Percentiles rank a stretch among this genome's conserved stretches.
phyloP scores from a whole-genome alignment of 2,329 filamentous ascomycete genomes.

The Penicillium sp. region DNA sequence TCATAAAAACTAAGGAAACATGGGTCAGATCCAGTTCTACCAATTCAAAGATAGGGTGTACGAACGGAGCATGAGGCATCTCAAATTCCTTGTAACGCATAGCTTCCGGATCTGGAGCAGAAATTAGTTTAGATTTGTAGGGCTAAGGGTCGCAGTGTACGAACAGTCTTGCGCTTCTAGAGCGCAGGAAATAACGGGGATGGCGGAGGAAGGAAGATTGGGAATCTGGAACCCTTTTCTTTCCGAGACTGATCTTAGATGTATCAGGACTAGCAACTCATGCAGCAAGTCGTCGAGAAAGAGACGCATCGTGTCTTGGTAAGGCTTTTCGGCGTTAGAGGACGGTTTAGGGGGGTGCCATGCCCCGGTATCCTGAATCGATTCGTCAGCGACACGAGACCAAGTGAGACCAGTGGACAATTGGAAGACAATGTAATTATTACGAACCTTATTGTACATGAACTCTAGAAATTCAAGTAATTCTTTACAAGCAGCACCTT shows the following conservation, averaged over 20 bases:
- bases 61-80: slow-evolving; percentile 26
- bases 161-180: slow-evolving; percentile 36
- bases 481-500: slow-evolving; percentile 52
- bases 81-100: slow-evolving; percentile 28
- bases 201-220: slow-evolving; percentile 34
- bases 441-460: slow-evolving; percentile 41
- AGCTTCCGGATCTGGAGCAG: slow-evolving; percentile 29
- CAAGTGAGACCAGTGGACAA: not conserved
- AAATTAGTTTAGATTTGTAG: slow-evolving; percentile 12
- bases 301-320: slow-evolving; percentile 40
- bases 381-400: slow-evolving; percentile 1
- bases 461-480: slow-evolving; percentile 61
- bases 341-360: slow-evolving; percentile 45
- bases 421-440: not conserved
- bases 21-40: not conserved
- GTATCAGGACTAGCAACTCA: slow-evolving; percentile 56
- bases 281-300: slow-evolving; percentile 60
- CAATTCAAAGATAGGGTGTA: not conserved
- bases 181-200: slow-evolving; percentile 38
- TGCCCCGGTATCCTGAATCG: slow-evolving; percentile 33
- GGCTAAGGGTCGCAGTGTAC: slow-evolving; percentile 11
- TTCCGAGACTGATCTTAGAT: slow-evolving; percentile 41
- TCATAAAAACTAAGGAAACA: slow-evolving; percentile 51
- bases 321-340: slow-evolving; percentile 35
- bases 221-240: slow-evolving; percentile 35